These are phyloP conservation scores for Penicillium salamii DNA, from an alignment of 495 filamentous ascomycete genomes.

Conservation along the genomic window DNA sequence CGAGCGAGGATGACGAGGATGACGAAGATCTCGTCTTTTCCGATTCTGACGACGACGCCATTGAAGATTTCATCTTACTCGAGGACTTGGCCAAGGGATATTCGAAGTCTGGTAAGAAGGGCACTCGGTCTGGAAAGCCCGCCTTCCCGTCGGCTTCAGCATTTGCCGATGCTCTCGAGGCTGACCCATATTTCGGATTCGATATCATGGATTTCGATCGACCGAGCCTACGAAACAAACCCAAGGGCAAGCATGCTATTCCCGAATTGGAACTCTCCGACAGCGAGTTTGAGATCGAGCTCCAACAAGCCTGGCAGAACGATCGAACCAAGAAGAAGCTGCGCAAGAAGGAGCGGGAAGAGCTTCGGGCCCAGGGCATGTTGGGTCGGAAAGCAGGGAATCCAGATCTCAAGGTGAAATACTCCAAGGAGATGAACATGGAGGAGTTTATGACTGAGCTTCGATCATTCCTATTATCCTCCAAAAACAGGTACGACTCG, in stretches of 20 bases:
- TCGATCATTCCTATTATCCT: constrained; percentile 62
- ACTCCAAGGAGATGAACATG: constrained; percentile 66
- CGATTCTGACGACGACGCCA: constrained; percentile 10
- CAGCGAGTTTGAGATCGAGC: constrained; percentile 63
- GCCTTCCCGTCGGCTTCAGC: constrained; percentile 56
- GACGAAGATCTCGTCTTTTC: constrained; percentile 9
- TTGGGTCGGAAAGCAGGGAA: constrained; percentile 65
- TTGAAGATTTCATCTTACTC: constrained; percentile 14
- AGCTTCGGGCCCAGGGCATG: constrained; percentile 72
- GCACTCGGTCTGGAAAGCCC: constrained; percentile 10
- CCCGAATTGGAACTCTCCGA: constrained; percentile 62
- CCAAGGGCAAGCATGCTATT: constrained; percentile 52
- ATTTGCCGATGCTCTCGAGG: constrained; percentile 63
- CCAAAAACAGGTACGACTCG: constrained; percentile 56
- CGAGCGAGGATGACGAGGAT: constrained; percentile 26
- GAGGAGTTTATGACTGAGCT: constrained; percentile 72
- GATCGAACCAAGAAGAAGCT: constrained; percentile 79
- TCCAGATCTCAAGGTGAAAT: constrained; percentile 67
- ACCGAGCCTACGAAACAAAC: constrained; percentile 53
- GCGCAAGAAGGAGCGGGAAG: constrained; percentile 76
- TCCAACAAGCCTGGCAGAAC: constrained; percentile 65
- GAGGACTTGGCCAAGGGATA: constrained; percentile 18
- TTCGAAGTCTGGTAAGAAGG: constrained; percentile 9
- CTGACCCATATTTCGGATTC: constrained; percentile 66
- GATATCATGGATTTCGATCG: constrained; percentile 81